phyloP scores from a whole-genome alignment of 805 yeast species.

The Debaryomyces tyrocola region DNA sequence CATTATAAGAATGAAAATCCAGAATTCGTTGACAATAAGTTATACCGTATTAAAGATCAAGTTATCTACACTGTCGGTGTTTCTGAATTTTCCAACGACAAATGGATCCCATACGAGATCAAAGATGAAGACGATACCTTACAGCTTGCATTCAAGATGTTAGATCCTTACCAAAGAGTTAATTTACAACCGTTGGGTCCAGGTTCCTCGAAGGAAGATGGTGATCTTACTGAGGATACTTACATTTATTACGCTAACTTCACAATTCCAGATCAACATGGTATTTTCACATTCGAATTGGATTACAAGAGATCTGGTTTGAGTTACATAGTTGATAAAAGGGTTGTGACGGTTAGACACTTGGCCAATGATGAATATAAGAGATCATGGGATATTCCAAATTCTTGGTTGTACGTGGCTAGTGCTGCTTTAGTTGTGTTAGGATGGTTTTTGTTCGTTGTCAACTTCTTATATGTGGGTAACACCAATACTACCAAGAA shows the following conservation, averaged over 20 bases:
- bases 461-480: conserved; percentile 53
- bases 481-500: conserved; percentile 27
- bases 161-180: conserved; percentile 92
- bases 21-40: conserved; percentile 32
- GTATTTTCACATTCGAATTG: conserved; percentile 84
- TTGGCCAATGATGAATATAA: conserved; percentile 93
- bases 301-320: conserved; percentile 79
- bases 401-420: conserved; percentile 87
- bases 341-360: conserved; percentile 84
- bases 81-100: conserved; percentile 43
- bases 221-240: conserved; percentile 42
- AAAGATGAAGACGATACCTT: conserved; percentile 48
- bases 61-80: conserved; percentile 56
- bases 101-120: conserved; percentile 67
- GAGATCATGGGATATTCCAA: conserved; percentile 89
- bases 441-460: conserved; percentile 79
- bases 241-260: conserved; percentile 54
- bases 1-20: conserved; percentile 56
- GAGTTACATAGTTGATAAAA: conserved; percentile 62
- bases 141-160: conserved; percentile 84
- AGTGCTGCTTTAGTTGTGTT: conserved; percentile 66
- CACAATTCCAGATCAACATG: conserved; percentile 91
- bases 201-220: conserved; percentile 32
- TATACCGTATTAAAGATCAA: conserved; percentile 76
- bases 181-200: conserved; percentile 49